Percentiles rank a stretch among this genome's conserved stretches.
These are phyloP conservation scores for Angophora floribunda DNA, from an alignment of 345 rosid species.

Conservation along the genomic window DNA sequence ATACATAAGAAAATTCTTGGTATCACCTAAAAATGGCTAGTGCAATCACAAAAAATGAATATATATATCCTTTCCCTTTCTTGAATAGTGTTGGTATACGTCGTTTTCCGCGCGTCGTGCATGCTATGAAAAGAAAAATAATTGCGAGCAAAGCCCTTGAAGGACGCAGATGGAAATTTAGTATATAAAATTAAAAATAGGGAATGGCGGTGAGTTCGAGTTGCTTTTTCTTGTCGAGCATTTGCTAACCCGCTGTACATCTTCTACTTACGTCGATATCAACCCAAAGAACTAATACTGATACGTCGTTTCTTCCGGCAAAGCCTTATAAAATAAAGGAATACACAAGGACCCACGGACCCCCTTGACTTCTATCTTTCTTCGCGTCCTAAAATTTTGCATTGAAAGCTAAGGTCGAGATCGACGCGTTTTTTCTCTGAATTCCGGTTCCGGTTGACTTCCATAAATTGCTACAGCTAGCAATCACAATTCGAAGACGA, in stretches of 20 bases:
- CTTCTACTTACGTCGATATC: not conserved
- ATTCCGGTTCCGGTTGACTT: conserved; percentile 8
- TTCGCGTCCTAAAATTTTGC: not conserved
- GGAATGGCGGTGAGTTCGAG: not conserved
- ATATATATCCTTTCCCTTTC: not conserved
- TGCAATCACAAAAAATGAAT: not conserved
- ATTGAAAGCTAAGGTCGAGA: not conserved
- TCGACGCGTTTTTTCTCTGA: conserved; percentile 5
- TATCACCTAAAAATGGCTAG: not conserved
- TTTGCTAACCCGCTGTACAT: not conserved
- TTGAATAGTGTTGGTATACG: not conserved
- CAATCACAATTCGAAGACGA: not conserved
- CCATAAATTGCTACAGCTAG: not conserved
- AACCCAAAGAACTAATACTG: not conserved
- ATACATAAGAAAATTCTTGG: not conserved
- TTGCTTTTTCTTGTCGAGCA: not conserved
- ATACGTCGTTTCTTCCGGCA: not conserved
- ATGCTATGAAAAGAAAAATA: not conserved
- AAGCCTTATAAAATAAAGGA: not conserved
- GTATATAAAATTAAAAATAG: not conserved
- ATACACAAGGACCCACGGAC: not conserved
- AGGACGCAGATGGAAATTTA: no score
- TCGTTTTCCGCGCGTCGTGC: not conserved
- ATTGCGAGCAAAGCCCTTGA: not conserved
- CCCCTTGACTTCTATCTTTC: not conserved